Evolutionary conservation across 257 asterid genomes (phyloP), one percentile per base, ranked within the genome.

Genomic region (Solanum virginianum): DNA sequence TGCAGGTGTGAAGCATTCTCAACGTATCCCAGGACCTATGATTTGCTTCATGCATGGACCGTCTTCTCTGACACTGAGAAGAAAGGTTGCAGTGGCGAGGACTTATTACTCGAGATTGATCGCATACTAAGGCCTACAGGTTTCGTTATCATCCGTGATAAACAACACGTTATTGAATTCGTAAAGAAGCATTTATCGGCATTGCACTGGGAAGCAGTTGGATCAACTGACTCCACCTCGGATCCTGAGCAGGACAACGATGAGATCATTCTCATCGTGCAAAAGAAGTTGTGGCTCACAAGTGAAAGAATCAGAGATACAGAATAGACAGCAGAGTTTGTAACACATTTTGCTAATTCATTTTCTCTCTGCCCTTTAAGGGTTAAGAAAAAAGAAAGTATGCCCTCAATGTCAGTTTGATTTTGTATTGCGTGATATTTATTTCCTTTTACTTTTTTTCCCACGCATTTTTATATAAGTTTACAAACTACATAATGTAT

Each of bases 21-120:
- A 7, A 96, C 96, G 12, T 96, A 96, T 89, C 99, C 99, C 0
- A 87, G 99, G 89, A 94, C 99, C 6, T 96, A 96, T 10, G 99
- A 96, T 82, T 72, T 96, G 86, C 97, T 96, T 85, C 99, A 96
- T 7, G 98, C 97, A 1, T 96, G 97, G 99, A 90, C 91, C 0
- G 89, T 94, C 9, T 91, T 96, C 66, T 94, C 99, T 0, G 94
- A 93, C 91, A 84, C 94, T n/a, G 98, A 94, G 88, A 96, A 88
- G 93, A 94, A 93, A 88, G 98, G 98, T 45, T 96, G 99, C 88
- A 93, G 98, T 57, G 98, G 96, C 7, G 99, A 96, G 88, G 99
- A 96, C 83, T 91, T 96, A 70, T 89, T 96, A 69, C 92, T 96
- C 15, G 99, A 96, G 89, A 92, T 96, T 85, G 99, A 96, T 75